These are phyloP conservation scores for Collybiopsis luxurians DNA, from an alignment of 768 basidiomycete species.

Conservation along the genomic window DNA sequence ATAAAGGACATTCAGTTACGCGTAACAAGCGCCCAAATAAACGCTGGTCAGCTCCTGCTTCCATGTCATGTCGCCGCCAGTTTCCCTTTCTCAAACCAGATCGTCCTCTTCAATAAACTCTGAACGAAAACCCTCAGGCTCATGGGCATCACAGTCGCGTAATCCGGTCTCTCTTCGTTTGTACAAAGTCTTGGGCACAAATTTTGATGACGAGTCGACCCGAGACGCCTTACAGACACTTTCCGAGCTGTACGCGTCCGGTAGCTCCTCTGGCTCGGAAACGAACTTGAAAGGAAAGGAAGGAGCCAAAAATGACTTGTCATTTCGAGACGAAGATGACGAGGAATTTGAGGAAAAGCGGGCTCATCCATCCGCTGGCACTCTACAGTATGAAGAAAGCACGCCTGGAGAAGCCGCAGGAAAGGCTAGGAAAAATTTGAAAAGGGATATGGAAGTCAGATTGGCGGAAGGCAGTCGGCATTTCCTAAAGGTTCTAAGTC, in stretches of 20 bases:
- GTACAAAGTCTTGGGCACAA: slow-evolving; percentile 87
- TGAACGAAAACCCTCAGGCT: not conserved
- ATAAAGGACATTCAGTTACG: too few relatives aligned
- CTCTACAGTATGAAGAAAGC: slow-evolving; percentile 26
- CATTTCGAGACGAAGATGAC: slow-evolving; percentile 8
- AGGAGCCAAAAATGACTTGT: not conserved
- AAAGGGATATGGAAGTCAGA: slow-evolving; percentile 81
- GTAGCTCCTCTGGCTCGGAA: slow-evolving; percentile 13
- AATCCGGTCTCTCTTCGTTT: slow-evolving; percentile 83
- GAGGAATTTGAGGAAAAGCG: slow-evolving; percentile 29
- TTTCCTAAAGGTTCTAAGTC: slow-evolving; percentile 81
- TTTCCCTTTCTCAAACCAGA: too few relatives aligned
- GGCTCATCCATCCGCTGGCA: slow-evolving; percentile 9
- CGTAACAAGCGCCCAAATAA: too few relatives aligned
- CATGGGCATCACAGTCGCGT: slow-evolving; percentile 31
- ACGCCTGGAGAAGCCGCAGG: slow-evolving; percentile 64
- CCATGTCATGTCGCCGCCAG: too few relatives aligned
- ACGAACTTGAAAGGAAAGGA: slow-evolving; percentile 31
- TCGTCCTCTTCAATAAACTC: slow-evolving; percentile 1
- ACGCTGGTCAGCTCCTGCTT: too few relatives aligned
- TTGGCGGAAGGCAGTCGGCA: slow-evolving; percentile 78
- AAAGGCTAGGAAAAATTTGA: slow-evolving; percentile 73
- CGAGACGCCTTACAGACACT: slow-evolving; percentile 80
- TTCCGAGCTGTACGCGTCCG: slow-evolving; percentile 66
- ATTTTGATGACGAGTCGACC: slow-evolving; percentile 74